Percentiles rank a stretch among this genome's conserved stretches.
Conservation (phyloP, 2,329 filamentous ascomycete genomes). For the Niveomyces coronatus region DNA sequence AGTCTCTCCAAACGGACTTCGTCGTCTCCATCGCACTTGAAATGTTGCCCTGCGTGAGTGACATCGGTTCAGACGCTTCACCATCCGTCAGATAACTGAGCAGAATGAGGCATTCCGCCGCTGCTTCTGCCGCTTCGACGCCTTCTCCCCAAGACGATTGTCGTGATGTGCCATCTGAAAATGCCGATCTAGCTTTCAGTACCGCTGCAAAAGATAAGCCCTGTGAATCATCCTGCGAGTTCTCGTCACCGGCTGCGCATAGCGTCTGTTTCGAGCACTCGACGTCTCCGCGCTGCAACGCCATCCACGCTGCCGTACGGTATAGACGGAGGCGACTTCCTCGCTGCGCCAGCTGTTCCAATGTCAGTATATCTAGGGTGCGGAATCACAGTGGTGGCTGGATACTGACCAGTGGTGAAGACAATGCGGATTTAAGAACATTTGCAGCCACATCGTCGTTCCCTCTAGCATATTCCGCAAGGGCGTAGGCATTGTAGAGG, state of each 20-base stretch:
- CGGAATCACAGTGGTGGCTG: no score
- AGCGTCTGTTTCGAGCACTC: conserved; percentile 20
- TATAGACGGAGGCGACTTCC: neutral
- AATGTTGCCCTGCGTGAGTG: conserved; percentile 44
- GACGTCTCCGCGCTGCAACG: conserved; percentile 31
- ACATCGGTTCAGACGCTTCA: conserved; percentile 32
- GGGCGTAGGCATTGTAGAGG: conserved; percentile 71
- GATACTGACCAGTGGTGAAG: conserved; percentile 21
- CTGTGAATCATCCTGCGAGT: neutral
- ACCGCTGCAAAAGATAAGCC: conserved; percentile 1
- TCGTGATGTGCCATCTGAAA: conserved; percentile 45
- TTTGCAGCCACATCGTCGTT: conserved; percentile 48
- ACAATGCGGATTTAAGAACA: conserved; percentile 56
- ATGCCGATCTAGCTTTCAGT: conserved; percentile 26
- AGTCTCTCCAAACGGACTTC: conserved; percentile 30
- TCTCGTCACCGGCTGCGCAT: conserved; percentile 19
- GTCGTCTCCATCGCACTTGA: conserved; percentile 35
- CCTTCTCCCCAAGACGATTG: conserved; percentile 42
- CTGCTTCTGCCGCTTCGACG: conserved; percentile 37
- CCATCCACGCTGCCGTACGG: conserved; percentile 54
- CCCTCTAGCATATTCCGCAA: conserved; percentile 54
- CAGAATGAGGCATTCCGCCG: conserved; percentile 53
- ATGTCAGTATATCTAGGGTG: neutral
- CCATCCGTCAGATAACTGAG: conserved; percentile 52
- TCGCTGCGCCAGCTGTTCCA: neutral